A percentile compares a stretch with the other conserved stretches of the same genome.
phyloP scores from a whole-genome alignment of 345 rosid genomes.

The Nephelium lappaceum region DNA sequence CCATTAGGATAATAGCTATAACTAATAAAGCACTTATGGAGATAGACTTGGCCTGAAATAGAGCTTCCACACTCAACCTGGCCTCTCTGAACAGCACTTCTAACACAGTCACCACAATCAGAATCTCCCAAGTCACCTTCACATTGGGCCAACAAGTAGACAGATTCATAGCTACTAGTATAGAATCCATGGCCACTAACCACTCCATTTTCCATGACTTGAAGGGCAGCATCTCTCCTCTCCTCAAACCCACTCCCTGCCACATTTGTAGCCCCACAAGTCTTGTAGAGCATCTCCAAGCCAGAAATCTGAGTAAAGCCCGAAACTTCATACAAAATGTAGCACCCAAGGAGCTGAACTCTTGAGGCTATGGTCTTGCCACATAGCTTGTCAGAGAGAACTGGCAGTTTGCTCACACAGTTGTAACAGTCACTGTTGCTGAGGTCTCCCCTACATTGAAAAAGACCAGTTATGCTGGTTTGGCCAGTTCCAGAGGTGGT shows the following conservation, averaged over 20 bases:
- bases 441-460: constrained; percentile 96
- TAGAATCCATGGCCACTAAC: constrained; percentile 74
- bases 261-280: constrained; percentile 63
- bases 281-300: constrained; percentile 84
- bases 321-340: constrained; percentile 77
- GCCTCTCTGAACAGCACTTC: constrained; percentile 74
- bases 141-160: constrained; percentile 86
- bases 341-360: constrained; percentile 87
- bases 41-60: constrained; percentile 78
- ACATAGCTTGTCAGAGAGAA: constrained; percentile 70
- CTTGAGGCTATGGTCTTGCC: constrained; percentile 78
- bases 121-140: constrained; percentile 95
- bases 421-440: constrained; percentile 72
- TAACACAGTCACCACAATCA: constrained; percentile 84
- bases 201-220: constrained; percentile 69
- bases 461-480: constrained; percentile 77
- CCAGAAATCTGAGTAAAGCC: constrained; percentile 90
- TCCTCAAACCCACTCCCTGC: constrained; percentile 85
- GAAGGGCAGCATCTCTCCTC: constrained; percentile 81
- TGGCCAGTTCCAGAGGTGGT: constrained; percentile 80
- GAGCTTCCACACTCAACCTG: constrained; percentile 95
- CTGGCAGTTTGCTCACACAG: constrained; percentile 90
- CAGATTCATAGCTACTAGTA: constrained; percentile 62
- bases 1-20: constrained; percentile 86
- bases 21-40: constrained; percentile 87